Evolutionary conservation across 352 stramenopile genomes (phyloP).

Genomic region (Pythium brassicae): DNA sequence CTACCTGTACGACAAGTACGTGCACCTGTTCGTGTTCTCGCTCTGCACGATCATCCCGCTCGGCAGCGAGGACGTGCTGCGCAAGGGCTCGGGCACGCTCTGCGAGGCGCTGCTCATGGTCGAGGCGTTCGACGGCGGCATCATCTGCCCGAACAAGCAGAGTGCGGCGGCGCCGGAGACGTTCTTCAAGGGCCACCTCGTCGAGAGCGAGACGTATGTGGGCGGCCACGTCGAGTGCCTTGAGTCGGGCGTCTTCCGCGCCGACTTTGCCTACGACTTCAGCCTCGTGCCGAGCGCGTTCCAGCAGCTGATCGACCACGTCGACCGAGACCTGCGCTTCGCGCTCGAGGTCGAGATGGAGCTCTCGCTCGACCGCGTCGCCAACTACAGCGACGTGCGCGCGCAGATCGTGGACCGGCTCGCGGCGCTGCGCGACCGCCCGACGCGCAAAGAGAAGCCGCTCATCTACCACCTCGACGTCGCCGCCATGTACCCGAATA

Average conservation of each 20-base stretch:
- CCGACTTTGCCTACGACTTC: constrained; percentile 98
- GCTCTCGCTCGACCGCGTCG: constrained; percentile 86
- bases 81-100: constrained; percentile 94
- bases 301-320: constrained; percentile 94
- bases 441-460: constrained; percentile 88
- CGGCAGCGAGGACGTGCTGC: constrained; percentile 97
- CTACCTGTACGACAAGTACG: constrained; percentile 99
- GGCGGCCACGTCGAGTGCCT: constrained; percentile 99
- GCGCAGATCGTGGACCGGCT: constrained; percentile 92
- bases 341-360: constrained; percentile 93
- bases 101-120: constrained; percentile 99
- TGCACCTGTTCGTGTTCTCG: constrained; percentile 99
- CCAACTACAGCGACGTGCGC: constrained; percentile 85
- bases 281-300: constrained; percentile 92
- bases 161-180: constrained; percentile 68
- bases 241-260: constrained; percentile 97
- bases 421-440: constrained; percentile 91
- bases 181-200: constrained; percentile 92
- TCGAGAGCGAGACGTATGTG: constrained; percentile 99
- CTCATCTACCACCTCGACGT: constrained; percentile 99
- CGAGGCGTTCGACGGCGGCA: constrained; percentile 93
- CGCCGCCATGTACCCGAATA: constrained; percentile 99
- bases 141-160: constrained; percentile 99
- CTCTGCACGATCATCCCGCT: constrained; percentile 99
- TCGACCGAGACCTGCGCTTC: constrained; percentile 97